phyloP scores from a whole-genome alignment of 257 asterid genomes.

The Capsicum pubescens region DNA sequence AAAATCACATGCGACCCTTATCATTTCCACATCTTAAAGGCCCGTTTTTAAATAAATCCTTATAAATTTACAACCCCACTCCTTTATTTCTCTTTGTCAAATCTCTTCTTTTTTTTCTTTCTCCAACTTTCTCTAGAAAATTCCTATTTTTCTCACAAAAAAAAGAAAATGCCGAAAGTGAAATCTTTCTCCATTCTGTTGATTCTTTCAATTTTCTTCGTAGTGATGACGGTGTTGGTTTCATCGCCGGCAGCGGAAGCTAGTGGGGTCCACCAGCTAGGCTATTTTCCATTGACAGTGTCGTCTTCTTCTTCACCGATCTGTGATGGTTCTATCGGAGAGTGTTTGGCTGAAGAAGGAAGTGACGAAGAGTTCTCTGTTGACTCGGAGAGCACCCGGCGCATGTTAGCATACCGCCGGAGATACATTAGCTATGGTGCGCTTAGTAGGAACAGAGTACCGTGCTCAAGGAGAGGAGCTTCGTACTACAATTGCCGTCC shows the following conservation, averaged over 20 bases:
- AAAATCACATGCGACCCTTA: conserved; percentile 21
- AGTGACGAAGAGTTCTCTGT: conserved; percentile 22
- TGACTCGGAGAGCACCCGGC: conserved; percentile 44
- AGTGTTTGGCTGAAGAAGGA: conserved; percentile 28
- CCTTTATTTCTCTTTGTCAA: background rate
- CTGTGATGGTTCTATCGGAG: conserved; percentile 38
- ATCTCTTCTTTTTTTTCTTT: background rate
- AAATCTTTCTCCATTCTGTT: background rate
- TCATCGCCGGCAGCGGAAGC: background rate
- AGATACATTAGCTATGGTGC: conserved; percentile 49
- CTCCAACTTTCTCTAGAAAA: background rate
- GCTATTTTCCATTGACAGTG: conserved; percentile 15
- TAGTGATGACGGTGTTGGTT: background rate
- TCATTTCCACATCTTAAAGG: background rate
- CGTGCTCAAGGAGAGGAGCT: conserved; percentile 45
- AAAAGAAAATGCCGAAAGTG: conserved; percentile 24
- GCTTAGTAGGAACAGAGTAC: conserved; percentile 38
- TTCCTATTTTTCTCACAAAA: background rate
- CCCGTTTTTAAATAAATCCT: background rate
- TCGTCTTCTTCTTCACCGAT: conserved; percentile 6
- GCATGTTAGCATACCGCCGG: conserved; percentile 34
- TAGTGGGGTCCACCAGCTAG: conserved; percentile 22
- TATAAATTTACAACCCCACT: background rate
- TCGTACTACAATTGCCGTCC: conserved; percentile 57
- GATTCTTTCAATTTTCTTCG: background rate